These are phyloP conservation scores for Betula pendula DNA, from an alignment of 306 rosid genomes.

Conservation along the genomic window DNA sequence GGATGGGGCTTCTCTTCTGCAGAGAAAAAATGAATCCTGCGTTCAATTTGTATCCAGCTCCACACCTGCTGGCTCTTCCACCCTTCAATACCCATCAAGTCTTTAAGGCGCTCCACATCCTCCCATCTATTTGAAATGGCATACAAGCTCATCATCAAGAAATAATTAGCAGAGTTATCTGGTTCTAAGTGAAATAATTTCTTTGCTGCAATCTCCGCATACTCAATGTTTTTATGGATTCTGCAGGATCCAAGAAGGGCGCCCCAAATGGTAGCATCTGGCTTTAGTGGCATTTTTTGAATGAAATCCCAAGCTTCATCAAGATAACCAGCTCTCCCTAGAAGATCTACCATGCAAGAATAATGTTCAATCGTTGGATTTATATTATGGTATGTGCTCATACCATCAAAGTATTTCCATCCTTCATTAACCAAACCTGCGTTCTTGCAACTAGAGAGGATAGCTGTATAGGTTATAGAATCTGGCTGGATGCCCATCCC, in stretches of 20 bases:
- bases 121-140: conserved; percentile 56
- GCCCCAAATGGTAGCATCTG: conserved; percentile 70
- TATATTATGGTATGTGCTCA: conserved; percentile 51
- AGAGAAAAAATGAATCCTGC: conserved; percentile 50
- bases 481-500: conserved; percentile 47
- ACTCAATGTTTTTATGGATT: conserved; percentile 45
- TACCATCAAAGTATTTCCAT: conserved; percentile 68
- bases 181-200: conserved; percentile 66
- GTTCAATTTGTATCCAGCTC: conserved; percentile 70
- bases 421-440: conserved; percentile 63
- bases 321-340: conserved; percentile 68
- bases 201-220: conserved; percentile 60
- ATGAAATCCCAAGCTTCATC: conserved; percentile 75
- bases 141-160: conserved; percentile 66
- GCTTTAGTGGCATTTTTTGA: conserved; percentile 49
- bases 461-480: conserved; percentile 62
- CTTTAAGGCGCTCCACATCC: conserved; percentile 50
- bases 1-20: conserved; percentile 58
- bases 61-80: conserved; percentile 48
- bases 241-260: conserved; percentile 60
- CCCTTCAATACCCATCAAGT: conserved; percentile 36
- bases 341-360: conserved; percentile 79
- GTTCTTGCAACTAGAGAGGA: conserved; percentile 74
- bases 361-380: conserved; percentile 67
- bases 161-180: conserved; percentile 54